These are phyloP conservation scores for Candida sp. DNA, from an alignment of 1,139 yeast genomes.

Conservation along the genomic window DNA sequence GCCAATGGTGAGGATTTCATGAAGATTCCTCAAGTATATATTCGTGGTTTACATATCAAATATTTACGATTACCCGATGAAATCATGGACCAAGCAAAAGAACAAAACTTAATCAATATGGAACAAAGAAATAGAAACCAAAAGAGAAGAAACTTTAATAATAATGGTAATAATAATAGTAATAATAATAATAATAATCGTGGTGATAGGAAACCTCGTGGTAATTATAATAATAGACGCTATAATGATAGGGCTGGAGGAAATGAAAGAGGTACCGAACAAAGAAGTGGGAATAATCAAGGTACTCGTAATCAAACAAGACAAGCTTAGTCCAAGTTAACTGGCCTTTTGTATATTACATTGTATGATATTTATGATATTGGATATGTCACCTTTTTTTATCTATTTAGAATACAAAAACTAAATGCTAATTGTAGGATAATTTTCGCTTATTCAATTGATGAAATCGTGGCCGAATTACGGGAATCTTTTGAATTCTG, in stretches of 20 bases:
- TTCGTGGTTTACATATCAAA: conserved; percentile 75
- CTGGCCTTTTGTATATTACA: neutral
- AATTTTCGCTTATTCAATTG: too few relatives aligned
- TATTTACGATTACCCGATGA: conserved; percentile 46
- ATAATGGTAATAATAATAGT: conserved; percentile 13
- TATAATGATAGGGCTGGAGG: conserved; percentile 1
- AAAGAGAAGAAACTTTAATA: conserved; percentile 29
- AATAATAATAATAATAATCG: conserved; percentile 9
- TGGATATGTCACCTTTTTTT: neutral
- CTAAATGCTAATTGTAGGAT: neutral
- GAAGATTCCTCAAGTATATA: conserved; percentile 73
- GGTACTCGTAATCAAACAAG: conserved; percentile 3
- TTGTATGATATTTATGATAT: neutral
- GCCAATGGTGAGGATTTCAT: conserved; percentile 65
- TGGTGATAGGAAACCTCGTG: conserved; percentile 1
- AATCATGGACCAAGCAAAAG: conserved; percentile 82
- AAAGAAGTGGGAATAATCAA: conserved; percentile 3
- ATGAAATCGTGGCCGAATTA: too few relatives aligned
- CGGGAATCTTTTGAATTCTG: too few relatives aligned
- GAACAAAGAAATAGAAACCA: conserved; percentile 50
- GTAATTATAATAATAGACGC: conserved; percentile 6
- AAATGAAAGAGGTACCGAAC: conserved; percentile 6
- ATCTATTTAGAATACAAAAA: neutral
- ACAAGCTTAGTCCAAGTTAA: neutral
- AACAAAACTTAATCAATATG: conserved; percentile 54